Evolutionary conservation across 805 yeast genomes (phyloP).

Genomic region (Barnettozyma wickerhamii): DNA sequence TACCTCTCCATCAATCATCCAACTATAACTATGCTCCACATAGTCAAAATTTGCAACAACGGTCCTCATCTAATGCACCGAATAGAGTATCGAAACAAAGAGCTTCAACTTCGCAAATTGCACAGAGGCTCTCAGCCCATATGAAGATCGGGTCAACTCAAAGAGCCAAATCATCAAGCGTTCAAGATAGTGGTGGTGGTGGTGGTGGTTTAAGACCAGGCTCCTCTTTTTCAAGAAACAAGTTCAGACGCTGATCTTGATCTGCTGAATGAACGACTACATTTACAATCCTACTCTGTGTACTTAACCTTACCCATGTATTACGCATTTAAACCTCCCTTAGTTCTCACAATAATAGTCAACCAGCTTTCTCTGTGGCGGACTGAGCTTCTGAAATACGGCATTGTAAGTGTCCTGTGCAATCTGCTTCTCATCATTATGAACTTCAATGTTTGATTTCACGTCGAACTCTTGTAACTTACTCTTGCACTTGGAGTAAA

Average conservation of each 20-base stretch:
- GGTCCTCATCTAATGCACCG: not conserved
- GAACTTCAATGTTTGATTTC: slow-evolving; percentile 5
- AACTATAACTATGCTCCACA: not conserved
- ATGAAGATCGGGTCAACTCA: slow-evolving; percentile 21
- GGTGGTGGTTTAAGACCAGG: slow-evolving; percentile 14
- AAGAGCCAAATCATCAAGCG: slow-evolving; percentile 5
- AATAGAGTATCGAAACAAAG: slow-evolving; percentile 12
- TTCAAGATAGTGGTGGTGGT: not conserved
- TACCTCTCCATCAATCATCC: slow-evolving; percentile 1
- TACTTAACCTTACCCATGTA: not conserved
- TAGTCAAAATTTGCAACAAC: not conserved
- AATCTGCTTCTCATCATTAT: slow-evolving; percentile 12
- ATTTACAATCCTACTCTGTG: not conserved
- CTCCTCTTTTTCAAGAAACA: slow-evolving; percentile 13
- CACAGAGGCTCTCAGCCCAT: slow-evolving; percentile 22
- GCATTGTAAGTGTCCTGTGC: slow-evolving; percentile 25
- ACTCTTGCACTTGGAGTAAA: slow-evolving; percentile 24
- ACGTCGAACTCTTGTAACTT: slow-evolving; percentile 17
- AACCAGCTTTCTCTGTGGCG: slow-evolving; percentile 42
- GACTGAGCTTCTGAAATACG: slow-evolving; percentile 35
- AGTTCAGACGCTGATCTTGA: slow-evolving; percentile 13
- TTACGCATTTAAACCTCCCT: too few relatives aligned
- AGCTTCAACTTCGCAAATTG: slow-evolving; percentile 22
- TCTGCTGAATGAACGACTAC: too few relatives aligned
- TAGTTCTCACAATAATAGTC: slow-evolving; percentile 36